Percentiles rank a stretch among this genome's conserved stretches.
These are phyloP conservation scores for Dothiorella sarmentorum DNA, from an alignment of 2,329 filamentous ascomycete genomes.

Conservation along the genomic window DNA sequence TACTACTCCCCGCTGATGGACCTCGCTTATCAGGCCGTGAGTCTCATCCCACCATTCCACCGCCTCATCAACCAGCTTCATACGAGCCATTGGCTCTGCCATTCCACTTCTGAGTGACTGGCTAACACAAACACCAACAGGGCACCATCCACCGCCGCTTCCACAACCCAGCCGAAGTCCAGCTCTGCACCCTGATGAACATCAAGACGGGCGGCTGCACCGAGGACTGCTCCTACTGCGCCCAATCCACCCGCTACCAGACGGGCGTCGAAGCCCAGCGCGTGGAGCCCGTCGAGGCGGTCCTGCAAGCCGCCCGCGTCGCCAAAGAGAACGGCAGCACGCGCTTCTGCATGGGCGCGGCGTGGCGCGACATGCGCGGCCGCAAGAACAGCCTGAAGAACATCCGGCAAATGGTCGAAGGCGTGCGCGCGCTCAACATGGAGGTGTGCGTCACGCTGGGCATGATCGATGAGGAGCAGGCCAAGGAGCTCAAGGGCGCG, in stretches of 20 bases:
- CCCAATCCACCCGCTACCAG: constrained; percentile 77
- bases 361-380: constrained; percentile 91
- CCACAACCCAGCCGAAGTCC: constrained; percentile 77
- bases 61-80: background rate
- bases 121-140: constrained; percentile 42
- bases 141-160: constrained; percentile 76
- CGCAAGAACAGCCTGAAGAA: constrained; percentile 80
- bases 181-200: constrained; percentile 94
- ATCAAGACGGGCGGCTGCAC: constrained; percentile 93
- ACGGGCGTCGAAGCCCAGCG: constrained; percentile 77
- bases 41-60: constrained; percentile 24
- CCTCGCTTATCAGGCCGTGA: constrained; percentile 69
- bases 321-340: constrained; percentile 83
- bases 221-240: constrained; percentile 91
- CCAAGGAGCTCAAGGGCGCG: constrained; percentile 75
- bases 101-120: background rate
- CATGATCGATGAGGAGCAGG: constrained; percentile 82
- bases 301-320: constrained; percentile 71
- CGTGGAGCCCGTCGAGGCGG: constrained; percentile 74
- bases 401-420: constrained; percentile 80
- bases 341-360: constrained; percentile 92
- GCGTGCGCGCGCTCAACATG: constrained; percentile 78
- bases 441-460: constrained; percentile 91
- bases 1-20: constrained; percentile 81
- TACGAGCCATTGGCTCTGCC: constrained; percentile 2